A percentile compares a stretch with the other conserved stretches of the same genome.
Evolutionary conservation across 1,139 yeast species (phyloP).

Genomic region (Candida labiduridarum): DNA sequence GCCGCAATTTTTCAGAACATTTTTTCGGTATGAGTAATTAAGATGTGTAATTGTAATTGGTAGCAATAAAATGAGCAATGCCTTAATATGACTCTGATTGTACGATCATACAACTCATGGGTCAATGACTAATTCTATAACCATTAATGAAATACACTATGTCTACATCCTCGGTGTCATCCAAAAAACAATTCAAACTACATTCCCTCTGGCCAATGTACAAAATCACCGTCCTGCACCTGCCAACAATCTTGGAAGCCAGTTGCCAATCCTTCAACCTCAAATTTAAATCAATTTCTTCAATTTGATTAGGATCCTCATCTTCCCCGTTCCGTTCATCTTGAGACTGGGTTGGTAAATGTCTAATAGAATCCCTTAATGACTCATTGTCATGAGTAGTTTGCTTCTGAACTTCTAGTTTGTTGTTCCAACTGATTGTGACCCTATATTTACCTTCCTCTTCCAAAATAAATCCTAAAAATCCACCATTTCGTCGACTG

Average conservation of each 20-base stretch:
- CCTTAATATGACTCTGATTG: constrained; percentile 2
- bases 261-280: constrained; percentile 58
- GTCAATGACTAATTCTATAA: constrained; percentile 18
- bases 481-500: constrained; percentile 37
- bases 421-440: constrained; percentile 60
- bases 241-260: constrained; percentile 55
- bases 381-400: constrained; percentile 23
- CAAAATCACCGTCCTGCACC: constrained; percentile 54
- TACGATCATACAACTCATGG: not conserved
- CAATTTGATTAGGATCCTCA: constrained; percentile 16
- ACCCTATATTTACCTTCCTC: constrained; percentile 57
- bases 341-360: not conserved
- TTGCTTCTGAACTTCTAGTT: constrained; percentile 38
- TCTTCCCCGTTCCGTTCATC: constrained; percentile 7
- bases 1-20: too few relatives aligned
- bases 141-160: constrained; percentile 55
- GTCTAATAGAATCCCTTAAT: constrained; percentile 19
- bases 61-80: not conserved
- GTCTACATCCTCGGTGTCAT: constrained; percentile 58
- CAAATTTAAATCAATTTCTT: constrained; percentile 44
- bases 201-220: constrained; percentile 52
- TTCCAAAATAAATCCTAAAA: constrained; percentile 51
- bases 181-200: constrained; percentile 58
- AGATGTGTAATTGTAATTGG: not conserved
- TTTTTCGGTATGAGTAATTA: not conserved